Evolutionary conservation across 805 yeast genomes (phyloP).

Genomic region (Wickerhamomyces silvicola): DNA sequence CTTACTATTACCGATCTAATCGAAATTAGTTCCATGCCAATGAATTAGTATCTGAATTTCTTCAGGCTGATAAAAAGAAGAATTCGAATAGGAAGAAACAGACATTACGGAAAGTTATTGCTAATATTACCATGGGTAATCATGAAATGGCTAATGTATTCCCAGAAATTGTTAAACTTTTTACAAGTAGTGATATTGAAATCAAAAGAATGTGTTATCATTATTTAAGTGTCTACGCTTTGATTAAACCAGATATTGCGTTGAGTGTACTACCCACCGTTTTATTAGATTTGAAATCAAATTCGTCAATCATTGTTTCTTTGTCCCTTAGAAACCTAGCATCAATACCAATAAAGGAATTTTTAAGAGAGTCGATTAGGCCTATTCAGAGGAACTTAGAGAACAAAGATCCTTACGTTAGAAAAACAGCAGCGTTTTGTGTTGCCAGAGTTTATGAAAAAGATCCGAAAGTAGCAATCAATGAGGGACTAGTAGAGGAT

Average conservation of each 20-base stretch:
- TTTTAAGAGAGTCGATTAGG: constrained; percentile 37
- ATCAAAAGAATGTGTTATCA: constrained; percentile 66
- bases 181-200: constrained; percentile 57
- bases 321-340: constrained; percentile 61
- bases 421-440: constrained; percentile 64
- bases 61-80: constrained; percentile 33
- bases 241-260: constrained; percentile 50
- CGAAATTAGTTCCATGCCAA: constrained; percentile 17
- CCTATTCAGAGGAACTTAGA: constrained; percentile 30
- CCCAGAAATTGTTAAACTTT: constrained; percentile 53
- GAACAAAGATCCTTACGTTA: constrained; percentile 51
- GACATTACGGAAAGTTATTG: constrained; percentile 65
- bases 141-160: constrained; percentile 64
- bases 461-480: constrained; percentile 40
- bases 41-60: constrained; percentile 28
- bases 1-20: not conserved
- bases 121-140: constrained; percentile 79
- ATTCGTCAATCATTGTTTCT: constrained; percentile 43
- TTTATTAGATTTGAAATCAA: constrained; percentile 43
- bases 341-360: constrained; percentile 50
- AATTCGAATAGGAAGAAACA: constrained; percentile 33
- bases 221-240: constrained; percentile 55
- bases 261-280: constrained; percentile 50
- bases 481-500: constrained; percentile 36
- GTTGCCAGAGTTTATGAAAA: constrained; percentile 61